Conservation (phyloP, 257 asterid genomes). For the Solanum acaule region DNA sequence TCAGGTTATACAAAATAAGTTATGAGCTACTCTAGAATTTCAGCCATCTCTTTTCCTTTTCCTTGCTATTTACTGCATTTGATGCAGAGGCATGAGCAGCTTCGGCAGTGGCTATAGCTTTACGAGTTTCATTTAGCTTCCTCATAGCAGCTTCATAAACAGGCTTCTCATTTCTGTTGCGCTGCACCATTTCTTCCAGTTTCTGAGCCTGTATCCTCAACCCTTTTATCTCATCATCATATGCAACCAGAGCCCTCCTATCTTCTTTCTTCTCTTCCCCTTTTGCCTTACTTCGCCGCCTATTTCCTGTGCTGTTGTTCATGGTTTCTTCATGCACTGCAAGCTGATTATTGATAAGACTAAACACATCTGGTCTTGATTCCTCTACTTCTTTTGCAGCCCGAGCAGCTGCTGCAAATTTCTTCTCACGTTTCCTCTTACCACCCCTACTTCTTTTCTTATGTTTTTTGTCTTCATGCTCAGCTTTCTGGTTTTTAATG, state of each 20-base stretch:
- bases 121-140: slow-evolving; percentile 70
- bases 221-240: slow-evolving; percentile 66
- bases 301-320: slow-evolving; percentile 25
- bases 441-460: slow-evolving; percentile 91
- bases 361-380: slow-evolving; percentile 53
- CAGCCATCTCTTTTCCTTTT: slow-evolving; percentile 91
- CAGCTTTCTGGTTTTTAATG: slow-evolving; percentile 23
- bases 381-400: slow-evolving; percentile 76
- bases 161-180: slow-evolving; percentile 70
- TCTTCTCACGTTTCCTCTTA: slow-evolving; percentile 77
- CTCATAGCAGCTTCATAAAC: slow-evolving; percentile 81
- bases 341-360: slow-evolving; percentile 72
- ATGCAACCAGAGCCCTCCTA: slow-evolving; percentile 56
- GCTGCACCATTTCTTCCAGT: slow-evolving; percentile 82
- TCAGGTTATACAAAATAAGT: background rate
- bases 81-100: slow-evolving; percentile 76
- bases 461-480: slow-evolving; percentile 23
- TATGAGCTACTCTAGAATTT: slow-evolving; percentile 39
- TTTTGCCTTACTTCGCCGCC: slow-evolving; percentile 28
- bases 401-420: slow-evolving; percentile 58
- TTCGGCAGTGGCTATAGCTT: slow-evolving; percentile 72
- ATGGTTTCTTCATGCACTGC: slow-evolving; percentile 42
- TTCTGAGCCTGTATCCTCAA: slow-evolving; percentile 48
- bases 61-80: slow-evolving; percentile 58
- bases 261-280: slow-evolving; percentile 51